Conservation (phyloP, 805 yeast species). For the Kodamaea lidongshanica region DNA sequence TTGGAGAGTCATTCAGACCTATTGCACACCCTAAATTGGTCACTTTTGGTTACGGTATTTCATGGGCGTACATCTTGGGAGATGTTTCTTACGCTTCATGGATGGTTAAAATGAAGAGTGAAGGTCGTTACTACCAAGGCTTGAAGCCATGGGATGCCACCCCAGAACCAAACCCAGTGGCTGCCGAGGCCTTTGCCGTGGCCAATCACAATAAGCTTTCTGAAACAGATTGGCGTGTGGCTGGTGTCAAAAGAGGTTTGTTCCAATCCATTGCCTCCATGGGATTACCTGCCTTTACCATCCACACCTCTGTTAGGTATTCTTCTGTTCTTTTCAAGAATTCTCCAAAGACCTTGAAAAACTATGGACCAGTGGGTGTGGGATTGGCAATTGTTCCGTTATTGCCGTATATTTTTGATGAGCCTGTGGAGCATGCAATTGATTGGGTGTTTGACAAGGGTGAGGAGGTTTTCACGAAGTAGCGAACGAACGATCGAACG, state of each 20-base stretch:
- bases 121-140: constrained; percentile 57
- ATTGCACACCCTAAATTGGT: constrained; percentile 69
- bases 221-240: constrained; percentile 62
- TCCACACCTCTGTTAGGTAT: constrained; percentile 69
- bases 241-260: constrained; percentile 63
- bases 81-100: constrained; percentile 72
- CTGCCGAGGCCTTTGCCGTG: constrained; percentile 27
- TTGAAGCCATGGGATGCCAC: constrained; percentile 65
- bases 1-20: constrained; percentile 82
- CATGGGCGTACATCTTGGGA: constrained; percentile 71
- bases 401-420: constrained; percentile 73
- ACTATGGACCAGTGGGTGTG: constrained; percentile 72
- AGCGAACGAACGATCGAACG: too few species aligned
- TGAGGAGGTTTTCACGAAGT: constrained; percentile 29
- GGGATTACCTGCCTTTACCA: constrained; percentile 84
- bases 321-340: constrained; percentile 59
- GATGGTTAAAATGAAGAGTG: constrained; percentile 60
- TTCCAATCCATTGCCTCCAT: constrained; percentile 79
- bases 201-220: constrained; percentile 20
- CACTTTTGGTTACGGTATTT: constrained; percentile 58
- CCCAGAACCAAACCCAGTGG: constrained; percentile 32
- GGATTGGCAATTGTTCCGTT: constrained; percentile 75
- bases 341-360: constrained; percentile 41
- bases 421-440: constrained; percentile 69
- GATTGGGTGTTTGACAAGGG: constrained; percentile 56